Base-by-base conservation (phyloP, 495 filamentous ascomycete species). In the Tuber indicum region DNA sequence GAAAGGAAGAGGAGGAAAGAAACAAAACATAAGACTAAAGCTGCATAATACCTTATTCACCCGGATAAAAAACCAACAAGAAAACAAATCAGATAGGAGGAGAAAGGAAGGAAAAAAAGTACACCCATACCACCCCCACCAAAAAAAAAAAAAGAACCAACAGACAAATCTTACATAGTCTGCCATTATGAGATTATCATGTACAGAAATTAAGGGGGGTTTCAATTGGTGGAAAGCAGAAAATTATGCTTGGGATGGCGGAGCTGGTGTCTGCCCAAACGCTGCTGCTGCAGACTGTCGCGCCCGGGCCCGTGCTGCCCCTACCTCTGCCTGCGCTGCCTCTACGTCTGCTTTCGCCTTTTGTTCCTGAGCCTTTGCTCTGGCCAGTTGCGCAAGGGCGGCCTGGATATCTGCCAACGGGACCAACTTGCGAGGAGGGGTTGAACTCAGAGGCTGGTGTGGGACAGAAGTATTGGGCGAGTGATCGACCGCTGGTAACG, bases 331-430 rank as follows among this genome's bases (percentile, higher is more conserved):
- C 16, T 76, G 78, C 36, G 74, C 79, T 41, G 78, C 45, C 9
- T 79, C 78, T 44, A 66, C 62, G 9, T 80, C 78, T 21, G 78
- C 73, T 39, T 76, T 72, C 26, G 58, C 26, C 32, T 66, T 66
- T 36, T 66, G 58, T 36, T 66, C 26, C 32, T 66, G 58, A 10
- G 77, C 75, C 45, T 76, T 77, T 46, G 76, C 76, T 58, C 76
- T 80, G 21, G 78, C 78, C 12, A 80, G 47, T 14, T 72, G 79
- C 14, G 78, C 78, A 41, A 80, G 73, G 41, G 78, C 78, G 23
- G 78, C 78, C 21, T 80, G 78, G 36, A 80, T 80, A 16, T 80
- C 78, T 12, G 78, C 78, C 39, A 80, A 69, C 72, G 78, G 78
- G 32, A 80, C 78, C 9, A 74, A 69, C 8, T 80, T 80, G 26